A percentile compares a stretch with the other conserved stretches of the same genome.
phyloP scores from a whole-genome alignment of 768 basidiomycete genomes.

The Naganishia onofrii region DNA sequence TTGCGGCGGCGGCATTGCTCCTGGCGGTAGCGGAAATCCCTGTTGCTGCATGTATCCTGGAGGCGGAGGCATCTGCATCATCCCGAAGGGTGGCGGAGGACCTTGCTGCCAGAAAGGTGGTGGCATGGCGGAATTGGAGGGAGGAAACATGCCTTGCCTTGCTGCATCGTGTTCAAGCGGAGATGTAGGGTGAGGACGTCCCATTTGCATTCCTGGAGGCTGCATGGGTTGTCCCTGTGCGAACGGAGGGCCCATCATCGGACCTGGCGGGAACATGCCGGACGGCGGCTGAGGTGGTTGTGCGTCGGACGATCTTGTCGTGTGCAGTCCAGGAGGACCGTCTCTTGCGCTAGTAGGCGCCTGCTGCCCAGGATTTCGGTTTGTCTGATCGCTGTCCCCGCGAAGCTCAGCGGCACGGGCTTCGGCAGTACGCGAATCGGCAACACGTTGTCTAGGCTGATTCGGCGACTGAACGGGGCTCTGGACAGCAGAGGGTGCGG shows the following conservation, averaged over 20 bases:
- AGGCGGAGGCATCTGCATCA: conserved; percentile 2
- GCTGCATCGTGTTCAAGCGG: not conserved
- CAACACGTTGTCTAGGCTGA: not conserved
- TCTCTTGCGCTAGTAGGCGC: not conserved
- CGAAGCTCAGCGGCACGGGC: not conserved
- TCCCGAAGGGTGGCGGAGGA: not conserved
- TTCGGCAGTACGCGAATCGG: too few species aligned
- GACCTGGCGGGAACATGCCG: too few species aligned
- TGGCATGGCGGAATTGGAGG: not conserved
- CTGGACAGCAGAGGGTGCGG: conserved; percentile 1
- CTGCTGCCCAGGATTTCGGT: not conserved
- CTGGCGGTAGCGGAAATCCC: conserved; percentile 4
- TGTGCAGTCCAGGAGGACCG: too few species aligned
- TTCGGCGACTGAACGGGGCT: conserved; percentile 9
- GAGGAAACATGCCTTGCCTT: not conserved
- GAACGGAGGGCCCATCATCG: not conserved
- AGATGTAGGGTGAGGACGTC: not conserved
- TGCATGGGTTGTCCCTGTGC: not conserved
- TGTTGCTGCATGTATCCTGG: conserved; percentile 6
- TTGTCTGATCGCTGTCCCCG: too few species aligned
- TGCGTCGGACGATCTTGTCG: too few species aligned
- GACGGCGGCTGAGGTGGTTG: too few species aligned
- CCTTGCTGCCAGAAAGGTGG: conserved; percentile 10
- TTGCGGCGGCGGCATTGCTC: not conserved
- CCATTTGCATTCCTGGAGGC: not conserved